These are phyloP conservation scores for Pyronema domesticum DNA, from an alignment of 495 filamentous ascomycete genomes.

Conservation along the genomic window DNA sequence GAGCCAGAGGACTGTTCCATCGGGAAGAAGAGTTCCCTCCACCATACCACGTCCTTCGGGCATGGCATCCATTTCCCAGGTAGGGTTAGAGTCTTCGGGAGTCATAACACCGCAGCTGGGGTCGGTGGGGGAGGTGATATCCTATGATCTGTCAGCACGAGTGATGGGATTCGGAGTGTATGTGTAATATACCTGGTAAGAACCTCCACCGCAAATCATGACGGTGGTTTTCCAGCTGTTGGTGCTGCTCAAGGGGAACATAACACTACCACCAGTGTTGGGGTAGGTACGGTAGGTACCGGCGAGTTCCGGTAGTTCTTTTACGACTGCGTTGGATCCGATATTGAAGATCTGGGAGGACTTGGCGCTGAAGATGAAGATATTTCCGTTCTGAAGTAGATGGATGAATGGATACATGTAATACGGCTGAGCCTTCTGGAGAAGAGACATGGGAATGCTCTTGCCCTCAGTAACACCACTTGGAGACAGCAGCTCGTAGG, in stretches of 20 bases:
- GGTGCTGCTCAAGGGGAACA: slow-evolving; percentile 37
- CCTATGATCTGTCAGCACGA: slow-evolving; percentile 11
- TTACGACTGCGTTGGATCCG: slow-evolving; percentile 26
- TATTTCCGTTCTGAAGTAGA: slow-evolving; percentile 31
- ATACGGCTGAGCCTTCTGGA: slow-evolving; percentile 42
- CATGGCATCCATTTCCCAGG: slow-evolving; percentile 48
- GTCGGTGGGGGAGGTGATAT: slow-evolving; percentile 41
- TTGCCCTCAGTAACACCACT: slow-evolving; percentile 29
- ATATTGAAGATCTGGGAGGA: slow-evolving; percentile 40
- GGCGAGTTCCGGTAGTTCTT: slow-evolving; percentile 36
- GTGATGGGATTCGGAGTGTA: too few relatives aligned
- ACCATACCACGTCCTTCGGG: slow-evolving; percentile 45
- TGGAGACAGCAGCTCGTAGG: slow-evolving; percentile 38
- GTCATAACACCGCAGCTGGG: slow-evolving; percentile 41
- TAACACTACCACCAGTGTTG: slow-evolving; percentile 42
- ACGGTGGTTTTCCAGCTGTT: slow-evolving; percentile 38
- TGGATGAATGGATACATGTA: slow-evolving; percentile 52
- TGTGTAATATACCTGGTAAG: slow-evolving; percentile 31
- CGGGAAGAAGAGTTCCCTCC: slow-evolving; percentile 40
- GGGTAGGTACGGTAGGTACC: slow-evolving; percentile 46
- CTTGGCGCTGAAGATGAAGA: slow-evolving; percentile 41
- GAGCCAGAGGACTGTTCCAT: slow-evolving; percentile 42
- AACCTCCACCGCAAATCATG: slow-evolving; percentile 44
- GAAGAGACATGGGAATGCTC: slow-evolving; percentile 33
- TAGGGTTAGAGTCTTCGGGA: slow-evolving; percentile 33